phyloP scores from a whole-genome alignment of 108 stramenopile genomes.

The Cyclostephanos invisitatus region DNA sequence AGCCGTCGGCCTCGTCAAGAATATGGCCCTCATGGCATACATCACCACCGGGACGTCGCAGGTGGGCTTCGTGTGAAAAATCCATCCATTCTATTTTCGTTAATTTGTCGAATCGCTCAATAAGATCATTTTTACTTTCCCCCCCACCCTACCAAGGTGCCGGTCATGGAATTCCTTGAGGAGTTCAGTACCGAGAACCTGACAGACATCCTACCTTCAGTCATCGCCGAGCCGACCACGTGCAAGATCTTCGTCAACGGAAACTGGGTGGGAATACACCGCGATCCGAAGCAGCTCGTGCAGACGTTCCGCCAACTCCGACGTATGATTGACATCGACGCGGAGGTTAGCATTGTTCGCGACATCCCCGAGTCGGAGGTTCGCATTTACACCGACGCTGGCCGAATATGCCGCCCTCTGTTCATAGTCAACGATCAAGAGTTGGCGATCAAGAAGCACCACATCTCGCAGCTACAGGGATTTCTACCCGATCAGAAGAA shows the following conservation, averaged over 20 bases:
- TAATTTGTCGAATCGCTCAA: background rate
- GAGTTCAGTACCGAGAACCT: conserved; percentile 94
- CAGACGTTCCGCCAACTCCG: conserved; percentile 91
- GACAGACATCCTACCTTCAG: conserved; percentile 90
- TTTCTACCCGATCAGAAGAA: conserved; percentile 71
- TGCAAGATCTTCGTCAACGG: conserved; percentile 99
- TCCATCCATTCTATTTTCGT: background rate
- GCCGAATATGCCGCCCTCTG: conserved; percentile 97
- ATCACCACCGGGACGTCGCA: conserved; percentile 95
- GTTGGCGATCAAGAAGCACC: conserved; percentile 81
- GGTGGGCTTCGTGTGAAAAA: background rate
- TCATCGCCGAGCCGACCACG: conserved; percentile 91
- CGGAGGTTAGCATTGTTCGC: conserved; percentile 95
- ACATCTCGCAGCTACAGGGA: conserved; percentile 81
- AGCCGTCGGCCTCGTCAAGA: conserved; percentile 97
- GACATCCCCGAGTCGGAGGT: conserved; percentile 95
- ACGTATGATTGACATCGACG: conserved; percentile 93
- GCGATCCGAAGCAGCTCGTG: conserved; percentile 90
- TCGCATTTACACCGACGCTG: conserved; percentile 98
- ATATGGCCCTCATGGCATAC: conserved; percentile 94
- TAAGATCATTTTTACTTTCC: background rate
- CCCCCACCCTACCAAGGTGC: conserved; percentile 34
- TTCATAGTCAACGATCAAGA: conserved; percentile 91
- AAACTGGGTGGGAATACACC: conserved; percentile 98
- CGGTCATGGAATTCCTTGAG: conserved; percentile 94